These are phyloP conservation scores for Prototheca wickerhamii DNA, from an alignment of 163 green algal species.

Conservation along the genomic window DNA sequence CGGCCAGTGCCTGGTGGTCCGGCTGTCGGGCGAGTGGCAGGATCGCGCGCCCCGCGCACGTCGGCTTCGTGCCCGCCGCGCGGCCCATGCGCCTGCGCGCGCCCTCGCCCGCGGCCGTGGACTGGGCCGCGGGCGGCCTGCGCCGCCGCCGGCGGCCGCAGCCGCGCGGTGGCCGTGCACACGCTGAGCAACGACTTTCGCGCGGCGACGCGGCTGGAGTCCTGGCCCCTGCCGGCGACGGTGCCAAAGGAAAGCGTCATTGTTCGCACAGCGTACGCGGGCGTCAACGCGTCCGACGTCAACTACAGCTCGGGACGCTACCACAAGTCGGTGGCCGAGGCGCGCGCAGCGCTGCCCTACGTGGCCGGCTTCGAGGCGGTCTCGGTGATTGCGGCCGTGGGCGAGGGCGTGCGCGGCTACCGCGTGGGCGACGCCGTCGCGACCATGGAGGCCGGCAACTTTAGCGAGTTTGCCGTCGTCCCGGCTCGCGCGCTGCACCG, in stretches of 20 bases:
- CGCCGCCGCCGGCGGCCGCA: constrained; percentile 14
- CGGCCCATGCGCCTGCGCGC: too few species aligned
- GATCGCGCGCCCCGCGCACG: not conserved
- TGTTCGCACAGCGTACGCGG: constrained; percentile 52
- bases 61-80: too few species aligned
- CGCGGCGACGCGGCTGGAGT: constrained; percentile 42
- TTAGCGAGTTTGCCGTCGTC: constrained; percentile 27
- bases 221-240: constrained; percentile 29
- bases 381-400: constrained; percentile 56
- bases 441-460: constrained; percentile 55
- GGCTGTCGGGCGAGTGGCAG: constrained; percentile 2
- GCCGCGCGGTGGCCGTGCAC: constrained; percentile 28
- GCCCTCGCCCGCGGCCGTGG: too few species aligned
- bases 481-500: constrained; percentile 41
- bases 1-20: constrained; percentile 22
- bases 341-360: constrained; percentile 58
- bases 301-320: constrained; percentile 66
- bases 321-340: constrained; percentile 33
- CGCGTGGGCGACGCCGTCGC: constrained; percentile 45
- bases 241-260: constrained; percentile 42
- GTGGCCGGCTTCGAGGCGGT: constrained; percentile 75
- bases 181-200: constrained; percentile 48
- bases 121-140: too few species aligned
- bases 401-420: constrained; percentile 10
- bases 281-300: constrained; percentile 78